Conservation (phyloP, 1,284 basidiomycete genomes). For the Paramarasmius palmivorus region DNA sequence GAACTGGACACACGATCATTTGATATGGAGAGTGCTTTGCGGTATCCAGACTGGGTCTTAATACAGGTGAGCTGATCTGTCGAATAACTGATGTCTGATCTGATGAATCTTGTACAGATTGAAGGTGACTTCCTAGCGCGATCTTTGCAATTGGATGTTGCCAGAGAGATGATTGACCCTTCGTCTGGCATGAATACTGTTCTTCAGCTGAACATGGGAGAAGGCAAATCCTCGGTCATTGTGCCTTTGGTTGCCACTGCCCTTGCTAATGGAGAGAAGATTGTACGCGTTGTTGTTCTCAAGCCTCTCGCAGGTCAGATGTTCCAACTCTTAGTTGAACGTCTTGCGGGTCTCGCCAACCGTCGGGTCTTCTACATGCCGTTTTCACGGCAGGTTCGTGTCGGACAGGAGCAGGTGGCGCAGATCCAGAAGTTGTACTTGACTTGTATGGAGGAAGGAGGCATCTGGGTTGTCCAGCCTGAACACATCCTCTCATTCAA, state of each 20-base stretch:
- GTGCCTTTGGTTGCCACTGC: conserved; percentile 40
- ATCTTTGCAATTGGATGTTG: conserved; percentile 39
- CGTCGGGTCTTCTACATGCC: conserved; percentile 51
- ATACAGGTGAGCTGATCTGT: conserved; percentile 22
- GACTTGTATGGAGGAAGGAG: conserved; percentile 37
- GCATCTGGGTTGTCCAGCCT: conserved; percentile 49
- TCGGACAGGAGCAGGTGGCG: conserved; percentile 21
- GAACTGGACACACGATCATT: conserved; percentile 27
- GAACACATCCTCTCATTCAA: conserved; percentile 55
- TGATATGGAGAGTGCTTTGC: conserved; percentile 17
- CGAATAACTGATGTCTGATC: not conserved
- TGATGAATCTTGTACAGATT: conserved; percentile 30
- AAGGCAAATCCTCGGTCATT: conserved; percentile 59
- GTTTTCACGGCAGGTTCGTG: conserved; percentile 41
- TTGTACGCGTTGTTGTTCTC: conserved; percentile 50
- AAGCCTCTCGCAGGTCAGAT: conserved; percentile 43
- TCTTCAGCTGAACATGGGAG: conserved; percentile 60
- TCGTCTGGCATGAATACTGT: conserved; percentile 33
- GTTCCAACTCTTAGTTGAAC: conserved; percentile 47
- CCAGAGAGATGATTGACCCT: conserved; percentile 51
- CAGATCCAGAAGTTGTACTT: conserved; percentile 31
- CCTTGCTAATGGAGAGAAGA: conserved; percentile 40
- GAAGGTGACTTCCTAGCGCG: conserved; percentile 44
- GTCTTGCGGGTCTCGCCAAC: conserved; percentile 42
- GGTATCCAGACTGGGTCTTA: conserved; percentile 37